Evolutionary conservation across 1,284 basidiomycete genomes (phyloP), one percentile per base, ranked within the genome.

Genomic region (Fomes fomentarius): DNA sequence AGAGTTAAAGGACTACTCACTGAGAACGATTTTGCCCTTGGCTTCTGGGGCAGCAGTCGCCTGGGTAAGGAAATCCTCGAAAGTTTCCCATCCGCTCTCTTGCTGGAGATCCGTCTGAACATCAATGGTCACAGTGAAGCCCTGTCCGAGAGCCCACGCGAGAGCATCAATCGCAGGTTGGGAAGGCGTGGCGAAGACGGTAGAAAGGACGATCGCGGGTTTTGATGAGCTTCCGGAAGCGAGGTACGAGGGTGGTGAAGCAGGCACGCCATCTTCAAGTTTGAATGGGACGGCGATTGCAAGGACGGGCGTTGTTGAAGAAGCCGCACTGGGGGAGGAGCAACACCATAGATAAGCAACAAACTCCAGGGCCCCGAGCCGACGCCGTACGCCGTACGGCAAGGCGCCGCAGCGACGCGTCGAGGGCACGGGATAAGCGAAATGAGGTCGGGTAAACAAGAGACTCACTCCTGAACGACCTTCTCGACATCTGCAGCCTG

Each of bases 1-100:
- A n/a, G n/a, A n/a, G n/a, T n/a, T n/a, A n/a, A n/a, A n/a, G n/a
- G n/a, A 24, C 4, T 4, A 40, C 38, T 22, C 66, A 94, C 93
- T 88, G 43, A 95, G 75, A 52, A 94, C 78, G 66, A 94, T 85
- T 25, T 83, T 80, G 4, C 80, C 74, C 34, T 75, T 76, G 12
- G 68, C 54, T 4, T 50, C 54, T 12, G 74, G 69, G 60, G 74
- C 77, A 47, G 68, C 72, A 26, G 78, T 81, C 12, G 84, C 80
- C 64, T 85, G 87, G 49, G 79, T 78, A 51, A 94, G 77, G 37
- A 91, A 70, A 54, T 92, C 91, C 64, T 92, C 88, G 30, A 94
- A 79, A 2, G 75, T 75, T 54, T 94, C 91, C 74, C 91, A 86
- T 7, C 80, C 75, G 22, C 77, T 67, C 51, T 89, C 85, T 3